Evolutionary conservation across 768 basidiomycete genomes (phyloP), one percentile per base, ranked within the genome.

Genomic region (Suillus variegatus): DNA sequence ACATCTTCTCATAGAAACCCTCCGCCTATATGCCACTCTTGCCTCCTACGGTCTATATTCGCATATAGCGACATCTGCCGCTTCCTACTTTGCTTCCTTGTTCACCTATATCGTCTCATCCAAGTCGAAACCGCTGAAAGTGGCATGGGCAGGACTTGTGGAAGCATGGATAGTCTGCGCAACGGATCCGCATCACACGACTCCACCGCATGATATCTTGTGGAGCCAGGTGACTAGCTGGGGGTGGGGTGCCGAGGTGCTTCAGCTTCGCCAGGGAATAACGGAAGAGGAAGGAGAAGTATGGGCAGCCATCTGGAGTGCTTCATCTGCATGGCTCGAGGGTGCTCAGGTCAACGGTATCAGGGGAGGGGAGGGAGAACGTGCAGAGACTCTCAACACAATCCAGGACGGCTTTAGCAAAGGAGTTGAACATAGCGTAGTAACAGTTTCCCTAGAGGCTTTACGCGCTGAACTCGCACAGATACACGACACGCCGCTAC

Each of bases 221-320:
- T 99, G 97, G 96, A 93, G 89, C 63, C 93, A 95, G 71, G 80
- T 97, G 12, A 77, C 81, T n/a, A 88, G 86, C 3, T 92, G 91
- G 88, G 86, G 82, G 0, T 97, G 94, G 92, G 82, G 79, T 20
- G 81, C 82, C 0, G 87, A 90, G 38, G 69, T 88, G 9, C 71
- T 84, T n/a, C 78, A 77, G 56, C 65, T 84, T 64, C 72, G 78
- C 63, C 69, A 71, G 4, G 69, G 72, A 51, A 58, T 89, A 13
- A 73, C 74, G 12, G 68, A 66, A 13, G 70, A 71, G 8, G 73
- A 76, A 16, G 64, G 60, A 7, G 72, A 76, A 25, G 60, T 76
- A 22, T 82, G 82, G 73, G 71, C 73, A 3, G 72, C 74, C 0
- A 68, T 82, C 1, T 81, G 84, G 79, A 72, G 75, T 13, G 67